Conservation (phyloP, 305 asterid genomes). For the Solanum hybrid region DNA sequence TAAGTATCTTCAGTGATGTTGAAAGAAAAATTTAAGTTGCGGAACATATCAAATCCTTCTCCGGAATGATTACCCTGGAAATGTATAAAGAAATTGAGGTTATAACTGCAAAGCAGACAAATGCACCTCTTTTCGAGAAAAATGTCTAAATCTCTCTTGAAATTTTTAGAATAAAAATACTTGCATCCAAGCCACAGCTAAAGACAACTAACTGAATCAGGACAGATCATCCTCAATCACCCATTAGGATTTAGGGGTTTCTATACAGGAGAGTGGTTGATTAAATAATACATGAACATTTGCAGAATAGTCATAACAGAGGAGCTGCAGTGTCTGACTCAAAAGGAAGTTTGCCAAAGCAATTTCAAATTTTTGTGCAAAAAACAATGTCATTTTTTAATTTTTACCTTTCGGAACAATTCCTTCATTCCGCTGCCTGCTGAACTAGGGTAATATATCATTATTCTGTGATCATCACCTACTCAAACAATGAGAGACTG, state of each 20-base stretch:
- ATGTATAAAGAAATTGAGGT: neutral
- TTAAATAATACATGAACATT: neutral
- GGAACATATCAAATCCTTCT: neutral
- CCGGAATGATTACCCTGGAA: neutral
- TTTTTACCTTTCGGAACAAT: conserved; percentile 63
- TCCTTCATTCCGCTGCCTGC: conserved; percentile 93
- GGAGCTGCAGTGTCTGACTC: neutral
- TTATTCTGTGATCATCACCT: conserved; percentile 84
- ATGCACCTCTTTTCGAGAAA: neutral
- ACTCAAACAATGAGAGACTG: conserved; percentile 22
- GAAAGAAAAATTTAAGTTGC: neutral
- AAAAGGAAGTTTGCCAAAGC: neutral
- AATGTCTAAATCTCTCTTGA: neutral
- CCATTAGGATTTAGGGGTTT: neutral
- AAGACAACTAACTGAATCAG: neutral
- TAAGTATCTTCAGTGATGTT: neutral
- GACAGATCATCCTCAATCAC: neutral
- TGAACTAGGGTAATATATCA: conserved; percentile 82
- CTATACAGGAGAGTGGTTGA: neutral
- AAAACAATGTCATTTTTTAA: neutral
- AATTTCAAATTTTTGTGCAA: neutral
- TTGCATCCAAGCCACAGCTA: neutral
- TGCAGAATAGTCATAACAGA: neutral
- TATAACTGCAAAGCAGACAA: neutral
- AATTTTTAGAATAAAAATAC: neutral